Conservation (phyloP, 2,329 filamentous ascomycete genomes). For the Elsinoe necatrix region DNA sequence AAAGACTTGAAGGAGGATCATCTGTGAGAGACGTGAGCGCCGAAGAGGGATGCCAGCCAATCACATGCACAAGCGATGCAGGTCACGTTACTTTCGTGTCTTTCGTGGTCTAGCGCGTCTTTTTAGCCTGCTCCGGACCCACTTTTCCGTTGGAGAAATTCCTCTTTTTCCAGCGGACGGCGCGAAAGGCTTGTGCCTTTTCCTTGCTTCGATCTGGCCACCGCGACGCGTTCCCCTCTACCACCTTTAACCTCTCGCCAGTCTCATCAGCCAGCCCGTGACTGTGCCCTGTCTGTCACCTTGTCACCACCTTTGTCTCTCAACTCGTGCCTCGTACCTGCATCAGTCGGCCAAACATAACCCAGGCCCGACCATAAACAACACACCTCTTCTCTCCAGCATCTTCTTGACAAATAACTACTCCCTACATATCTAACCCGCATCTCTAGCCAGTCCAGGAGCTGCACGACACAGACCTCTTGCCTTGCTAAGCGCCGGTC, state of each 20-base stretch:
- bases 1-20: not conserved
- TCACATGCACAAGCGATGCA: not conserved
- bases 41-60: not conserved
- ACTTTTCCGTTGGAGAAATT: slow-evolving; percentile 1
- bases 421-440: not conserved
- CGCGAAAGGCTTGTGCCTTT: not conserved
- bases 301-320: not conserved
- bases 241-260: not conserved
- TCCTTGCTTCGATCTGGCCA: not conserved
- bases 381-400: not conserved
- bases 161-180: not conserved
- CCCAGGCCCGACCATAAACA: not conserved
- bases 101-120: not conserved
- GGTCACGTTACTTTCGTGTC: slow-evolving; percentile 7
- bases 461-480: not conserved
- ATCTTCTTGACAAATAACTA: slow-evolving; percentile 6
- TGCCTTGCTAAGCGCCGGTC: slow-evolving; percentile 9
- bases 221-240: slow-evolving; percentile 5
- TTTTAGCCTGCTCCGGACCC: not conserved
- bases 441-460: not conserved
- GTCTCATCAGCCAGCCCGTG: not conserved
- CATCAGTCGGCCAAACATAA: slow-evolving; percentile 2
- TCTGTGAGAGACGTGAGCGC: not conserved
- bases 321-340: not conserved
- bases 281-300: not conserved